Evolutionary conservation across 176 grass and related monocot species (phyloP).

Genomic region (Hyparrhenia diplandra): DNA sequence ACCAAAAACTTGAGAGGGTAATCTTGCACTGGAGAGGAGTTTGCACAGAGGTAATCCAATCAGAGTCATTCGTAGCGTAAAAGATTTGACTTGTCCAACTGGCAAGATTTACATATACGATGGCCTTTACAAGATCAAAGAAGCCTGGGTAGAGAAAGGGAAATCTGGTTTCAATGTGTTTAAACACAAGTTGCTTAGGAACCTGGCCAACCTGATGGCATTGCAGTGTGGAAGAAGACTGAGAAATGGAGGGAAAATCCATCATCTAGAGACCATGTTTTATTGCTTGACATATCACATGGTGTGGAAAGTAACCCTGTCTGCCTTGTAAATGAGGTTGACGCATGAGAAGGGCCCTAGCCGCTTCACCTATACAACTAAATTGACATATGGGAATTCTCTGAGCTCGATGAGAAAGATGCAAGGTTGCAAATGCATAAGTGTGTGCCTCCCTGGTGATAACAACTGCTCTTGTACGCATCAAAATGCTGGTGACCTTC

Average conservation of each 20-base stretch:
- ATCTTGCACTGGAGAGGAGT: conserved; percentile 75
- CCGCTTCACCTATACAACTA: conserved; percentile 54
- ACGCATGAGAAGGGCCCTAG: conserved; percentile 54
- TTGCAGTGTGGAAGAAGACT: conserved; percentile 66
- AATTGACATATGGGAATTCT: conserved; percentile 27
- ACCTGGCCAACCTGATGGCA: conserved; percentile 60
- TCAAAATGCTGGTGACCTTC: conserved; percentile 56
- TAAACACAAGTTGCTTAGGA: conserved; percentile 72
- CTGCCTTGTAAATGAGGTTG: conserved; percentile 83
- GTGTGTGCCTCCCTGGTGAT: conserved; percentile 61
- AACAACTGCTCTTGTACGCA: conserved; percentile 52
- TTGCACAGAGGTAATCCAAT: conserved; percentile 69
- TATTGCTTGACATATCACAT: conserved; percentile 50
- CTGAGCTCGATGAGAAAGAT: conserved; percentile 36
- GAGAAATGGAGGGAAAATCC: conserved; percentile 72
- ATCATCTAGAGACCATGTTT: conserved; percentile 50
- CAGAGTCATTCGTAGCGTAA: conserved; percentile 70
- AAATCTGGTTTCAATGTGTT: conserved; percentile 75
- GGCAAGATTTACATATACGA: conserved; percentile 91
- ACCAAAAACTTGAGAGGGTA: conserved; percentile 86
- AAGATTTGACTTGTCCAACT: conserved; percentile 50
- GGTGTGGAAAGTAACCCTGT: conserved; percentile 66
- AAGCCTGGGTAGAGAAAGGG: conserved; percentile 69
- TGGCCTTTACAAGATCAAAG: conserved; percentile 68
- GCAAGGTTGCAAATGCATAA: conserved; percentile 56